phyloP scores from a whole-genome alignment of 768 basidiomycete genomes.

The Phanerochaete carnosa region DNA sequence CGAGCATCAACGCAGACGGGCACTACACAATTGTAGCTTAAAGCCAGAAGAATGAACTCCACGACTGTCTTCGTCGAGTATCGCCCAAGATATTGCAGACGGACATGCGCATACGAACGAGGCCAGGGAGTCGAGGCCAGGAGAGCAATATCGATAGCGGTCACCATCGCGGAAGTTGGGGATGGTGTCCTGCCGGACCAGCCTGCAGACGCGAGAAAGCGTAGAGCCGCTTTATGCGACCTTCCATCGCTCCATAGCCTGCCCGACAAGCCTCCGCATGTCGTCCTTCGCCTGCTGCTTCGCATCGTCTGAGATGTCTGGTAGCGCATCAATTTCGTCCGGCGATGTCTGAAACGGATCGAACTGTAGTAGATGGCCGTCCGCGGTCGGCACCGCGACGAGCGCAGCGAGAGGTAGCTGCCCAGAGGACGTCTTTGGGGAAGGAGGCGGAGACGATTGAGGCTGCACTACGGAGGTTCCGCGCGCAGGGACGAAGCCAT shows the following conservation, averaged over 20 bases:
- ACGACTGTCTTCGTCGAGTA: no score
- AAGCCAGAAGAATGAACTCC: no score
- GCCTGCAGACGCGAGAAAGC: background rate
- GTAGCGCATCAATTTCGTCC: conserved; percentile 66
- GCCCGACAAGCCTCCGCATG: conserved; percentile 68
- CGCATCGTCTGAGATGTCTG: conserved; percentile 76
- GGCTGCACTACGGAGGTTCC: conserved; percentile 5
- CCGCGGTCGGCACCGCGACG: conserved; percentile 75
- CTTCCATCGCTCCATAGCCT: conserved; percentile 76
- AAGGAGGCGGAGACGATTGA: background rate
- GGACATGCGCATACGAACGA: no score
- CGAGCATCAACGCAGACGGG: no score
- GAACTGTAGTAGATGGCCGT: conserved; percentile 82
- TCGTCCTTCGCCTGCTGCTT: conserved; percentile 81
- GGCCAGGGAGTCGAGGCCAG: no score
- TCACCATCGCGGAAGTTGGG: background rate
- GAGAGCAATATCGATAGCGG: background rate
- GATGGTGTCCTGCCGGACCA: background rate
- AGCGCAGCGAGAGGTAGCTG: conserved; percentile 45
- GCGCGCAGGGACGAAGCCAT: background rate
- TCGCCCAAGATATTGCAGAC: no score
- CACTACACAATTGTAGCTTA: no score
- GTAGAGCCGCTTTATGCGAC: conserved; percentile 27
- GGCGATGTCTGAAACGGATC: conserved; percentile 78
- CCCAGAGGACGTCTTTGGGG: conserved; percentile 1